These are phyloP conservation scores for Komagataella ulmi DNA, from an alignment of 805 yeast genomes.

Conservation along the genomic window DNA sequence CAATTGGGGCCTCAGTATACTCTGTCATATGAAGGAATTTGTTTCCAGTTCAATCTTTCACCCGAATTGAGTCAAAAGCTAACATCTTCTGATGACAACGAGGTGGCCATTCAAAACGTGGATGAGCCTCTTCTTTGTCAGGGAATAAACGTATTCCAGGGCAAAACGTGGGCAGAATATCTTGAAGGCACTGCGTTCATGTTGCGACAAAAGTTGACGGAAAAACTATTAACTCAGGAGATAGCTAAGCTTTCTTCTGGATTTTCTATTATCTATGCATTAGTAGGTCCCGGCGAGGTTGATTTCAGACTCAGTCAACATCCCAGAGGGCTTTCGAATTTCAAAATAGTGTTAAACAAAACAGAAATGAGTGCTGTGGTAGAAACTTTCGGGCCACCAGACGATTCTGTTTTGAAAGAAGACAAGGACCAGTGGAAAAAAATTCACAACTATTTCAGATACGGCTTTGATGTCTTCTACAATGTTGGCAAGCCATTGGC, in stretches of 20 bases:
- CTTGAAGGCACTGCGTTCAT: background rate
- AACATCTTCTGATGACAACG: background rate
- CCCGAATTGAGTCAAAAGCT: slow-evolving; percentile 5
- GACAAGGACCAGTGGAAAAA: slow-evolving; percentile 14
- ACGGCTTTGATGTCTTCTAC: slow-evolving; percentile 43
- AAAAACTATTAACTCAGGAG: background rate
- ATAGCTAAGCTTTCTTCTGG: background rate
- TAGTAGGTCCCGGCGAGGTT: slow-evolving; percentile 7
- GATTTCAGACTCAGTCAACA: slow-evolving; percentile 12
- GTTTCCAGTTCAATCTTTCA: slow-evolving; percentile 29
- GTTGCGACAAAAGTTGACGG: background rate
- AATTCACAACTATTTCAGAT: slow-evolving; percentile 43
- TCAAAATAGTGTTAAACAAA: slow-evolving; percentile 20
- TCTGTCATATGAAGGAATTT: slow-evolving; percentile 43
- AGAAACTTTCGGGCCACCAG: slow-evolving; percentile 40
- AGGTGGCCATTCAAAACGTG: background rate
- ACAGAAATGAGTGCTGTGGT: slow-evolving; percentile 38
- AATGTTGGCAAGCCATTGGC: slow-evolving; percentile 12
- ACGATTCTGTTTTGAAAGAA: slow-evolving; percentile 29
- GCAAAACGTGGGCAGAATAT: background rate
- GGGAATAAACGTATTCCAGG: background rate
- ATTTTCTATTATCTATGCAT: background rate
- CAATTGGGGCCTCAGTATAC: slow-evolving; percentile 15
- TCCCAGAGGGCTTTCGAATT: slow-evolving; percentile 9
- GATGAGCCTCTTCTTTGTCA: background rate